phyloP scores from a whole-genome alignment of 2,329 filamentous ascomycete species.

The Fusarium brachygibbosum region DNA sequence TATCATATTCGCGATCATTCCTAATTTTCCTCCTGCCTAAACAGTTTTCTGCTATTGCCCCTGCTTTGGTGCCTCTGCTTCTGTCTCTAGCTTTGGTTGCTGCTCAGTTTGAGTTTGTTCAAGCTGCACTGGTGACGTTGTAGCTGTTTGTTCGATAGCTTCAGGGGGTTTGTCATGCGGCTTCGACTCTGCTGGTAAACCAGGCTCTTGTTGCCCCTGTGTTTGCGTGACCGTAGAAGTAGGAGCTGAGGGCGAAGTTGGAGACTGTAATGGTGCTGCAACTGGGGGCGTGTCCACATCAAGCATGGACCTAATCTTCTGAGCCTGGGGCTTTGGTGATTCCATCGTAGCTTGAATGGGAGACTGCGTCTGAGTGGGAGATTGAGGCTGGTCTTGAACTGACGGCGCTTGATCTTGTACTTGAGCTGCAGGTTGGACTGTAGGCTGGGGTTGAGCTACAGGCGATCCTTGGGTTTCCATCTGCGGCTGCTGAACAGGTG shows the following conservation, averaged over 20 bases:
- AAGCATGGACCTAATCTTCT: constrained; percentile 36
- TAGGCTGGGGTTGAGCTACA: constrained; percentile 2
- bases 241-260: constrained; percentile 4
- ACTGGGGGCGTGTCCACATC: constrained; percentile 23
- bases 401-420: constrained; percentile 2
- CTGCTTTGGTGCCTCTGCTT: constrained; percentile 25
- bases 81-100: constrained; percentile 26
- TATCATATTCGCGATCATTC: constrained; percentile 3
- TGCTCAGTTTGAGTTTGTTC: constrained; percentile 12
- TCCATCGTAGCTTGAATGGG: constrained; percentile 2
- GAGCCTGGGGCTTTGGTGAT: constrained; percentile 9
- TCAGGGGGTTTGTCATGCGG: constrained; percentile 13
- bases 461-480: constrained; percentile 9
- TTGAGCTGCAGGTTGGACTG: constrained; percentile 16
- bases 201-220: constrained; percentile 15
- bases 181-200: constrained; percentile 12
- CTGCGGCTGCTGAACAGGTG: constrained; percentile 16
- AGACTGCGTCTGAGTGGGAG: constrained; percentile 1
- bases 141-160: constrained; percentile 19
- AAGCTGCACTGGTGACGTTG: constrained; percentile 3
- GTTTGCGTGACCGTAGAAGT: constrained; percentile 7
- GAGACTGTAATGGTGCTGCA: background rate
- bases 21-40: constrained; percentile 11
- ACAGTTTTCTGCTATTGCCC: constrained; percentile 16
- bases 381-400: constrained; percentile 6